phyloP scores from a whole-genome alignment of 352 stramenopile genomes.

The Pythium sp. region DNA sequence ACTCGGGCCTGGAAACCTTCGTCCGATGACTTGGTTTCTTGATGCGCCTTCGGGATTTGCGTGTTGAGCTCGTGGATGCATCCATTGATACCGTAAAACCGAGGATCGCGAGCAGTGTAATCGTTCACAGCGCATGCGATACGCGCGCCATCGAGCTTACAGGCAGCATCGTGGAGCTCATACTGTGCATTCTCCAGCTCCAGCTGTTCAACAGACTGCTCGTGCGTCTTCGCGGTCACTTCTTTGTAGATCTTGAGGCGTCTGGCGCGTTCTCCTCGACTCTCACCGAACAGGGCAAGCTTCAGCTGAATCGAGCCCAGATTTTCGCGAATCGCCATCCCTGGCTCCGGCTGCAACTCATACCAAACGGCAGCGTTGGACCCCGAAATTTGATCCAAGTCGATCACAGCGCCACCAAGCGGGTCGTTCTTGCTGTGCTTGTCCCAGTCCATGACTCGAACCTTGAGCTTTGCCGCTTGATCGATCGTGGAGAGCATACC shows the following conservation, averaged over 20 bases:
- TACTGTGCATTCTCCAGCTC: slow-evolving; percentile 70
- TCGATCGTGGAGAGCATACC: slow-evolving; percentile 60
- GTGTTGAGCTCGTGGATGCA: slow-evolving; percentile 70
- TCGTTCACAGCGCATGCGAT: slow-evolving; percentile 64
- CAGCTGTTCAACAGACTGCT: slow-evolving; percentile 57
- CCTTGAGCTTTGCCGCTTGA: slow-evolving; percentile 44
- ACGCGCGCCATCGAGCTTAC: slow-evolving; percentile 63
- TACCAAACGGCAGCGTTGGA: slow-evolving; percentile 56
- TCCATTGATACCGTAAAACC: slow-evolving; percentile 81
- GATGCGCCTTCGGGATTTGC: slow-evolving; percentile 55
- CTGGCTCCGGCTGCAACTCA: slow-evolving; percentile 35
- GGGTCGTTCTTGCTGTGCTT: slow-evolving; percentile 51
- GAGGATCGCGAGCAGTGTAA: slow-evolving; percentile 54
- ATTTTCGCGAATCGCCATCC: slow-evolving; percentile 41
- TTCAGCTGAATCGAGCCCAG: slow-evolving; percentile 55
- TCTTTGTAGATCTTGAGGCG: slow-evolving; percentile 58
- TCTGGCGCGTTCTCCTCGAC: slow-evolving; percentile 42
- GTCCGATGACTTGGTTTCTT: slow-evolving; percentile 49
- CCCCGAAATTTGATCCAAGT: slow-evolving; percentile 46
- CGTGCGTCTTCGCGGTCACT: slow-evolving; percentile 48
- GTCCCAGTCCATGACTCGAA: slow-evolving; percentile 57
- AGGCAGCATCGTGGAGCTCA: slow-evolving; percentile 57
- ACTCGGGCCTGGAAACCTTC: slow-evolving; percentile 53
- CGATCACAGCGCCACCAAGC: slow-evolving; percentile 43
- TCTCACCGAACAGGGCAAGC: slow-evolving; percentile 59